Evolutionary conservation across 805 yeast genomes (phyloP), one percentile per base, ranked within the genome.

Genomic region (Lipomyces mesembrius): DNA sequence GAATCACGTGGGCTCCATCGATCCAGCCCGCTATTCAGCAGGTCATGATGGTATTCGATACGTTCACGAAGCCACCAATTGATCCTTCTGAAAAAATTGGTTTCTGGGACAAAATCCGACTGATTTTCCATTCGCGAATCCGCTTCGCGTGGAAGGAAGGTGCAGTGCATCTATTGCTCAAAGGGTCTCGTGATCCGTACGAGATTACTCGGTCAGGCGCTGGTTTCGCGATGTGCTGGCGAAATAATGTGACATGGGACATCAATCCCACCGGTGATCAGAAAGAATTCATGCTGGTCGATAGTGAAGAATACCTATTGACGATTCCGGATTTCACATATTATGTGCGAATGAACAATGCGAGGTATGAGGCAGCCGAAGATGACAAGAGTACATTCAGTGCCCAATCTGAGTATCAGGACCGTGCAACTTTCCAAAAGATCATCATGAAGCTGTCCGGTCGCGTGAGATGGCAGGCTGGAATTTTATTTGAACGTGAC

Each of bases 51-150:
- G 88, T 86, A 64, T 83, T 93, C 67, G 97, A 92, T 73, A 87
- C 88, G 57, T 91, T 93, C 75, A 87, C 96, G 0, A 93, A 94
- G 76, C 96, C 97, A 0, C 97, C 96, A 0, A 79, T 90, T 17
- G 98, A 93, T 76, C 93, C 93, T 0, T 91, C 97, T 1, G 84
- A 86, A 2, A 89, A 89, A 72, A 79, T 92, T 14, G 98, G 98
- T 0, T 88, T 92, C 72, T 93, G 98, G 98, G 98, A 93, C 77
- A 94, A 92, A 75, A 77, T 92, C 34, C 80, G 97, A 60, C 82
- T 87, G 35, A 81, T 89, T 17, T 79, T 92, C 72, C 98, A 93
- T 79, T 96, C 97, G 0, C 83, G 85, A 22, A 77, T 88, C 62
- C 77, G 76, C 1, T 81, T 92, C 63, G 74, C 60, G 0, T 68